Base-by-base conservation (phyloP, 2,329 filamentous ascomycete species). In the Metarhizium brunneum region DNA sequence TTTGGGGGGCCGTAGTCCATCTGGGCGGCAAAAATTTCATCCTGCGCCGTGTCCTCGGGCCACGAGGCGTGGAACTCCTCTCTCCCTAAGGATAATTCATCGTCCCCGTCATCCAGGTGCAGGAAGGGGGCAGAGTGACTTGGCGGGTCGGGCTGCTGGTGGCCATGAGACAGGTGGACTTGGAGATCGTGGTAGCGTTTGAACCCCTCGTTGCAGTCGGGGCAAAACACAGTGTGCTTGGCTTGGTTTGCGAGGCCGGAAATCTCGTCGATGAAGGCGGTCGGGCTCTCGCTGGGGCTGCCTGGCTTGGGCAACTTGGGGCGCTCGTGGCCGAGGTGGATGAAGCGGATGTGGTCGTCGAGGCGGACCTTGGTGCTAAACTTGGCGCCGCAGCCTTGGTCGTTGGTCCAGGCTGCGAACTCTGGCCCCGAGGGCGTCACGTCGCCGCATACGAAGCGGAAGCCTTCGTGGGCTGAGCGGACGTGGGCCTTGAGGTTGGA, bases 401-500 rank as follows among this genome's bases (percentile, higher is more conserved):
- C 71, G 25, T 78, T 79, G 56, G 81, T 75, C 87, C 90, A 95
- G 6, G 70, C 75, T 10, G 73, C 70, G 2, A 94, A 72, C 48
- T 82, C 83, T 7, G 75, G 75, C 5, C 72, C 68, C 8, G 72
- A 74, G 1, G 91, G 72, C 61, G 87, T 82, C 11, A 84, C 80
- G 50, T 85, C 72, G 16, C 89, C 89, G 65, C 92, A 96, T n/a
- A 89, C 76, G 65, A 89, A 96, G 10, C 84, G 84, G 61, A 84
- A 75, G 18, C 89, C 86, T 61, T 90, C 80, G 66, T 96, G 92
- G 0, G 86, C 85, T 11, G 82, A 85, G 56, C 86, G 85, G 54
- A 92, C 76, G 66, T 97, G 92, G 0, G 85, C 82, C 16, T 86
- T 88, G 53, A 95, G 77, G 63, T 96, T 96, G n/a, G 87, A 86